Evolutionary conservation across 2,329 filamentous ascomycete genomes (phyloP), one percentile per base, ranked within the genome.

Genomic region (Calcarisporium arbuscula): DNA sequence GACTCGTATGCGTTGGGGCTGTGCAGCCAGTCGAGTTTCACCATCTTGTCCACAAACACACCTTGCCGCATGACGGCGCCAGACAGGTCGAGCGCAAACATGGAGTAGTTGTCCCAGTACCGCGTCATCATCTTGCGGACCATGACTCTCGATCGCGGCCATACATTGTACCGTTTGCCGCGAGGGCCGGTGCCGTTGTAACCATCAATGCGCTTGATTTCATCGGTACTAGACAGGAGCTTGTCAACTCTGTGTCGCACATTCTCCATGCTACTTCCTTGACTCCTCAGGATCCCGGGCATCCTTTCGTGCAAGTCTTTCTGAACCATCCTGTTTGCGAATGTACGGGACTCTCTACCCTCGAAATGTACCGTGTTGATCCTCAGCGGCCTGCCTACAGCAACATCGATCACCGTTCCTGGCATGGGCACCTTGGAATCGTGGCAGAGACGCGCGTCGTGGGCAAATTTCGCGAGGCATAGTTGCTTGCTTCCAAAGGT

Each of bases 11-110:
- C 68, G 0, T 76, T 65, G 0, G 84, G 83, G 18, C 79, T 83
- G 54, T 85, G 84, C 2, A 89, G 62, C 85, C 84, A 90, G 57
- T 87, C 82, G 30, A 89, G 75, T 44, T 72, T 68, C 45, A 74
- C 68, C 83, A 90, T 89, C 61, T 90, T 85, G 39, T 79, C 74
- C 3, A 77, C 60, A 46, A 85, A 85, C 30, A 71, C 63, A 14
- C 75, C 72, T 50, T 86, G 82, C 1, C 82, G 67, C 45, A 82
- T 63, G 3, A 84, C 75, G 0, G 80, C 81, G 3, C 77, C 75
- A 5, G 67, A 62, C 2, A 85, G 72, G 40, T 85, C 79, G 1
- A 85, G 62, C 0, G 74, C 72, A 41, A 85, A 84, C 0, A 67
- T 62, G 2, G 72, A 74, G n/a, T 61, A 64, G 49, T 85, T 85